Evolutionary conservation across 2,329 filamentous ascomycete species (phyloP).

Genomic region (Sporothrix mexicana): DNA sequence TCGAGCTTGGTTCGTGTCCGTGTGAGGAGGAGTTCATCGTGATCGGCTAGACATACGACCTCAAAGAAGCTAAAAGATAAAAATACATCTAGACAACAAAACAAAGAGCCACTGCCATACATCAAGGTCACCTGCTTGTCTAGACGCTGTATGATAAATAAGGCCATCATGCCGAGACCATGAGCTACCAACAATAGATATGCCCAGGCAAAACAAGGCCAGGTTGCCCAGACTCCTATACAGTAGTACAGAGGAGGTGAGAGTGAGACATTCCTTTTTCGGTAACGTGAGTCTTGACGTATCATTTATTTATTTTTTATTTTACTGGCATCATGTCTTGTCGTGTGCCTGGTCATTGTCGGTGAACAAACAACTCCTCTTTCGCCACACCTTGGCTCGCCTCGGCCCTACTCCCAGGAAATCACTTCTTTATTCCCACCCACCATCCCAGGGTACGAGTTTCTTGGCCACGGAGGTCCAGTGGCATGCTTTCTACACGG

Average conservation of each 20-base stretch:
- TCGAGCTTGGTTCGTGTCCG: background rate
- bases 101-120: no score
- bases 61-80: background rate
- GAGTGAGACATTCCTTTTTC: background rate
- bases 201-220: background rate
- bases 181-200: background rate
- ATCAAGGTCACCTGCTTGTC: no score
- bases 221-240: no score
- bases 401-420: conserved; percentile 2
- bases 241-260: no score
- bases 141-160: background rate
- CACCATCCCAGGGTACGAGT: background rate
- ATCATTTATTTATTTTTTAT: background rate
- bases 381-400: background rate
- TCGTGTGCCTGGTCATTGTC: no score
- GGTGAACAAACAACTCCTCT: background rate
- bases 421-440: no score
- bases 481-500: background rate
- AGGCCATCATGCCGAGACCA: background rate
- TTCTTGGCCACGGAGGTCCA: background rate
- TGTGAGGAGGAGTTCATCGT: background rate
- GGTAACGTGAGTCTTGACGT: no score
- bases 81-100: background rate
- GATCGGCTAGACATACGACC: background rate
- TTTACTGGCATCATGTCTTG: background rate